Conservation (phyloP, 2,329 filamentous ascomycete species). For the Venturia carpophila region DNA sequence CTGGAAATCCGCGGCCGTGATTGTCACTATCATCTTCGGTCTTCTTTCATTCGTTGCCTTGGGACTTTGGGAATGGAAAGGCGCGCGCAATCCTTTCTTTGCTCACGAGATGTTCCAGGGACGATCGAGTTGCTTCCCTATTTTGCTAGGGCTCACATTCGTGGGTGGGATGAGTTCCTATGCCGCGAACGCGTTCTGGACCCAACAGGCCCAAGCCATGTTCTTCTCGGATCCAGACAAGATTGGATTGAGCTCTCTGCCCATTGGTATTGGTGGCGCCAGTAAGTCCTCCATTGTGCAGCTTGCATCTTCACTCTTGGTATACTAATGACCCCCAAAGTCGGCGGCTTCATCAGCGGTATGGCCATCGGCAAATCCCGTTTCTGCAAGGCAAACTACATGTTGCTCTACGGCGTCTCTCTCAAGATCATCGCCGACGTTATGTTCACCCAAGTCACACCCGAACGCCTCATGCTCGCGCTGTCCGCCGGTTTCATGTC, state of each 20-base stretch:
- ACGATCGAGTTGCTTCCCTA: constrained; percentile 12
- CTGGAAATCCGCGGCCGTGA: constrained; percentile 16
- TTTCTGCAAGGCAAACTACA: constrained; percentile 3
- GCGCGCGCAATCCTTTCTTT: constrained; percentile 18
- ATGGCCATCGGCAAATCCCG: constrained; percentile 15
- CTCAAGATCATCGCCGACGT: not conserved
- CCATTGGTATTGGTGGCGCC: constrained; percentile 16
- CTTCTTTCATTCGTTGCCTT: not conserved
- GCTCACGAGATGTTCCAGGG: constrained; percentile 19
- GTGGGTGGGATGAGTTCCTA: constrained; percentile 9
- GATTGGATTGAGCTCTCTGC: constrained; percentile 17
- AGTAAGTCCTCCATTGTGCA: constrained; percentile 5
- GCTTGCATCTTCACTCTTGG: not conserved
- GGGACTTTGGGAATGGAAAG: constrained; percentile 18
- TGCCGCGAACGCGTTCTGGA: constrained; percentile 10
- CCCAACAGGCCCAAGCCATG: constrained; percentile 17
- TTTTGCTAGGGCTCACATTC: not conserved
- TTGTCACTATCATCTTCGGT: not conserved
- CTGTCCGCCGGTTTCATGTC: constrained; percentile 5
- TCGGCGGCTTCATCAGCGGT: constrained; percentile 19
- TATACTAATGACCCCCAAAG: constrained; percentile 1
- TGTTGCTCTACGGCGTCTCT: constrained; percentile 16
- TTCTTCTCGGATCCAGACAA: constrained; percentile 19
- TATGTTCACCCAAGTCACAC: not conserved
- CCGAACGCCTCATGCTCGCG: not conserved